phyloP scores from a whole-genome alignment of 192 early-diverging fungal species.

The Coemansia sp. region DNA sequence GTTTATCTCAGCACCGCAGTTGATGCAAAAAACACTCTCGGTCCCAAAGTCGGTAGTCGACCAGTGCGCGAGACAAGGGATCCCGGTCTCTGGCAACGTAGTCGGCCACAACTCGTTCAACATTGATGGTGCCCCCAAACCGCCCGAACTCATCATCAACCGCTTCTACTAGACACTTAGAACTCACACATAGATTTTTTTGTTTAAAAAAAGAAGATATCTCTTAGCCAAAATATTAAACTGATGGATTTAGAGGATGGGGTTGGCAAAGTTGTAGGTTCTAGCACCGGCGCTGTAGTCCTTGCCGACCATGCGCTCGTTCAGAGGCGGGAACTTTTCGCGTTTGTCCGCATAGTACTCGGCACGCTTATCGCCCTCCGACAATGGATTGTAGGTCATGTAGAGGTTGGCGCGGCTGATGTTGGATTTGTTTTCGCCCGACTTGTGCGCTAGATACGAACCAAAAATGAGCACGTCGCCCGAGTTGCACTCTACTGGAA shows the following conservation, averaged over 20 bases:
- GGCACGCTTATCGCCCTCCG: slow-evolving; percentile 62
- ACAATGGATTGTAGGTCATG: slow-evolving; percentile 63
- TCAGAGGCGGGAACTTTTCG: slow-evolving; percentile 60
- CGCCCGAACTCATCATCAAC: neutral
- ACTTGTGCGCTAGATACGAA: slow-evolving; percentile 65
- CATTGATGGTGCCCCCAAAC: slow-evolving; percentile 23
- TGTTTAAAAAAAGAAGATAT: neutral
- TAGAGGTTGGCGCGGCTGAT: slow-evolving; percentile 61
- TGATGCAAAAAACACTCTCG: slow-evolving; percentile 14
- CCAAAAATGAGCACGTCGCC: slow-evolving; percentile 67
- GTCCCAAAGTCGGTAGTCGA: slow-evolving; percentile 34
- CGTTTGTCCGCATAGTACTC: slow-evolving; percentile 66
- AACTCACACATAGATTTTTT: neutral
- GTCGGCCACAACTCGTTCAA: slow-evolving; percentile 29
- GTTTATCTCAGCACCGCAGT: slow-evolving; percentile 50
- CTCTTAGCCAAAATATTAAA: neutral
- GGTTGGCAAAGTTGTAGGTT: slow-evolving; percentile 64
- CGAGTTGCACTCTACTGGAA: slow-evolving; percentile 61
- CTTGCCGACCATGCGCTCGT: slow-evolving; percentile 55
- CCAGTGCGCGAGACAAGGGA: slow-evolving; percentile 34
- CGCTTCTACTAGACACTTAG: slow-evolving; percentile 1
- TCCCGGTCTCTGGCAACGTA: slow-evolving; percentile 26
- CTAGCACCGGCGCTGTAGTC: slow-evolving; percentile 62
- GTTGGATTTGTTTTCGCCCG: slow-evolving; percentile 57
- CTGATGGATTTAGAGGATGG: slow-evolving; percentile 46